Conservation (phyloP, 495 filamentous ascomycete species). For the Letharia lupina region DNA sequence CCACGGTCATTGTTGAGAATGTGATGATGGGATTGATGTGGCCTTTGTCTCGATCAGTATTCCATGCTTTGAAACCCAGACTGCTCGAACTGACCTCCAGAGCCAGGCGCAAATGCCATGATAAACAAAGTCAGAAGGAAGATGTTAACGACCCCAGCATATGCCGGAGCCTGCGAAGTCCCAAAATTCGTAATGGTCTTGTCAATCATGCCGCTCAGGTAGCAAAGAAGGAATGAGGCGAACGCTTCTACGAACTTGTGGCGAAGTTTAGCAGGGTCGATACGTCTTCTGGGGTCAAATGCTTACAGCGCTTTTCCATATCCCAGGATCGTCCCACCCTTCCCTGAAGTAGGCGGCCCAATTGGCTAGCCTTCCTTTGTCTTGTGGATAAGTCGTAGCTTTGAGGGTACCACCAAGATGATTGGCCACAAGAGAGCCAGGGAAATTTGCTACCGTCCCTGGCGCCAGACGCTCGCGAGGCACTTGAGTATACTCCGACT, state of each 20-base stretch:
- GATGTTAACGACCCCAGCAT: conserved; percentile 39
- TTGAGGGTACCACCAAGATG: background rate
- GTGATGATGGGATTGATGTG: conserved; percentile 48
- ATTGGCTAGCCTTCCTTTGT: conserved; percentile 9
- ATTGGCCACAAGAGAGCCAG: conserved; percentile 13
- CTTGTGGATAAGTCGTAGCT: background rate
- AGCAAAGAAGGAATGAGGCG: conserved; percentile 14
- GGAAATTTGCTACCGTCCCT: conserved; percentile 4
- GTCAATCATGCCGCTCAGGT: conserved; percentile 15
- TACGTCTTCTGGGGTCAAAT: background rate
- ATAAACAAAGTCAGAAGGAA: conserved; percentile 43
- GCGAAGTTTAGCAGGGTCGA: background rate
- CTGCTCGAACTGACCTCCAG: conserved; percentile 30
- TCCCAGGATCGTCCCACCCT: conserved; percentile 12
- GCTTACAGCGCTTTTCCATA: conserved; percentile 19
- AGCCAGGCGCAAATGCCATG: conserved; percentile 41
- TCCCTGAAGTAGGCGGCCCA: conserved; percentile 10
- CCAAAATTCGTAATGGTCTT: conserved; percentile 23
- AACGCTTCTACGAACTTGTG: conserved; percentile 15
- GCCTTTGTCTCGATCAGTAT: background rate
- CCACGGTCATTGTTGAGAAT: conserved; percentile 42
- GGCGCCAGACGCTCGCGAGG: background rate
- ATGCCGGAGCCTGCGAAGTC: conserved; percentile 26
- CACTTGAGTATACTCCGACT: background rate
- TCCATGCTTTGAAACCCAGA: background rate